phyloP scores from a whole-genome alignment of 768 basidiomycete genomes.

The Coprinopsis marcescibilis region DNA sequence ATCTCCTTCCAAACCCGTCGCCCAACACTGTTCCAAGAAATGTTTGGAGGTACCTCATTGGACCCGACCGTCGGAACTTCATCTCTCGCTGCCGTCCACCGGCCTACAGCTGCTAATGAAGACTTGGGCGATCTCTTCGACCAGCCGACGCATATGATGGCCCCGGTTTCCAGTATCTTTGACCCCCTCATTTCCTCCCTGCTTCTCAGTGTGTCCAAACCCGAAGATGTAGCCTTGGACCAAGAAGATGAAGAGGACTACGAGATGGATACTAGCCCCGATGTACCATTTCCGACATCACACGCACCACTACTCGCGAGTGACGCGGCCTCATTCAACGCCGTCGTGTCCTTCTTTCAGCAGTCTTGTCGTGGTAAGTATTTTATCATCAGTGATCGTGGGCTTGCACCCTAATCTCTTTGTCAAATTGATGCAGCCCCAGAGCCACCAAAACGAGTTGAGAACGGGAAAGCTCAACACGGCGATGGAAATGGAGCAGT shows the following conservation, averaged over 20 bases:
- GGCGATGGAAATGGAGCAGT: neutral
- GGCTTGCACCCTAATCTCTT: neutral
- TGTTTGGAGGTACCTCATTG: conserved; percentile 54
- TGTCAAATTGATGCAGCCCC: too few relatives aligned
- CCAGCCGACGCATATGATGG: conserved; percentile 70
- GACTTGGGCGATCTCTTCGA: conserved; percentile 46
- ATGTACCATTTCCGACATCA: neutral
- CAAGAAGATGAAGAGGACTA: conserved; percentile 27
- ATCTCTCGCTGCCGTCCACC: neutral
- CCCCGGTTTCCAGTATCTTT: conserved; percentile 68
- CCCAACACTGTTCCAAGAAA: conserved; percentile 80
- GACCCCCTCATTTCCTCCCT: conserved; percentile 42
- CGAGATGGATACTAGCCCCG: conserved; percentile 41
- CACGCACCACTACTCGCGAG: neutral
- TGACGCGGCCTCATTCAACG: neutral
- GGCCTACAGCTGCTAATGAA: conserved; percentile 9
- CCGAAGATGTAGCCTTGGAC: conserved; percentile 11
- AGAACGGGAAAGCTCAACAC: neutral
- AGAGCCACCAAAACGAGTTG: neutral
- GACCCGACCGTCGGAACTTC: conserved; percentile 22
- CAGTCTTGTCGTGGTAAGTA: neutral
- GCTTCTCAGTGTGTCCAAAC: conserved; percentile 21
- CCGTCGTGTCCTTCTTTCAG: neutral
- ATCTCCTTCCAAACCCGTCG: conserved; percentile 16
- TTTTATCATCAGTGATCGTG: too few relatives aligned